Evolutionary conservation across 345 rosid genomes (phyloP).

Genomic region (Populus simonii): DNA sequence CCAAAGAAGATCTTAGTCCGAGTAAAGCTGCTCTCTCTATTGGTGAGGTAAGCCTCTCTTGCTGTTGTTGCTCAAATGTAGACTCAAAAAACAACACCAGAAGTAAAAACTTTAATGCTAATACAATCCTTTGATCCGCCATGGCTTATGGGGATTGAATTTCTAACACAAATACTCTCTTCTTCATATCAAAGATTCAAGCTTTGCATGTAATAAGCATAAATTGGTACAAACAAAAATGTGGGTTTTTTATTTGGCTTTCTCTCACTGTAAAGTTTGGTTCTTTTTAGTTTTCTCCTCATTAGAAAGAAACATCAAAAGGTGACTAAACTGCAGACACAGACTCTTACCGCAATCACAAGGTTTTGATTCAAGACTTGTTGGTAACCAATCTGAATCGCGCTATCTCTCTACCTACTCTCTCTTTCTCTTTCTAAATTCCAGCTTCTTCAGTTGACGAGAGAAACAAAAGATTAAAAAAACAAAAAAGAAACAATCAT

Average conservation of each 20-base stretch:
- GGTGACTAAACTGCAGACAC: not conserved
- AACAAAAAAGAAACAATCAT: not conserved
- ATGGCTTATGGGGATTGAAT: conserved; percentile 37
- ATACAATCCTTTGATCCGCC: conserved; percentile 52
- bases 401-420: conserved; percentile 3
- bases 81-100: conserved; percentile 44
- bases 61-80: conserved; percentile 54
- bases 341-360: conserved; percentile 6
- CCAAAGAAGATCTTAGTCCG: conserved; percentile 80
- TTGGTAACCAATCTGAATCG: conserved; percentile 14
- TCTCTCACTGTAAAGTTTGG: not conserved
- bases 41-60: conserved; percentile 40
- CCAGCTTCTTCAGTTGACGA: conserved; percentile 5
- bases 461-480: not conserved
- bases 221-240: not conserved
- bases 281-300: not conserved
- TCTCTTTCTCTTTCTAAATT: not conserved
- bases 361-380: not conserved
- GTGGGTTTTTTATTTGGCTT: not conserved
- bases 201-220: not conserved
- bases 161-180: conserved; percentile 10
- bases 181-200: conserved; percentile 19
- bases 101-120: conserved; percentile 35
- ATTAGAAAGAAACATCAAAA: not conserved
- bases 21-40: conserved; percentile 60